These are phyloP conservation scores for Hypoxylon intermedium DNA, from an alignment of 495 filamentous ascomycete species.

Conservation along the genomic window DNA sequence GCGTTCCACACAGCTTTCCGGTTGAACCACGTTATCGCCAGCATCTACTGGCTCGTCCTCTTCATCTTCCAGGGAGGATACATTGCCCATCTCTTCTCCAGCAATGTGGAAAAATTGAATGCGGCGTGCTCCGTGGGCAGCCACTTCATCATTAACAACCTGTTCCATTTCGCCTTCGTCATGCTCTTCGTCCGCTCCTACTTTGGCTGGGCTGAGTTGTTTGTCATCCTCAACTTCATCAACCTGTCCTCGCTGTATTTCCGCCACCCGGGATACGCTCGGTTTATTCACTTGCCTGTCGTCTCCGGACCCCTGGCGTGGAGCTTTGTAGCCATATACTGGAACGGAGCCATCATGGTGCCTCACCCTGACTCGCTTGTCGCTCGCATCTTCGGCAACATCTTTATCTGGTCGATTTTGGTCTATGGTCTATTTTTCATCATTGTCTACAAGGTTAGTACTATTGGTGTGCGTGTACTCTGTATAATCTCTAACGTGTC, in stretches of 20 bases:
- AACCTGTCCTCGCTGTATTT: slow-evolving; percentile 80
- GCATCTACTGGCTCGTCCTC: slow-evolving; percentile 81
- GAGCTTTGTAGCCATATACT: slow-evolving; percentile 83
- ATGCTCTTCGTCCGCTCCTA: slow-evolving; percentile 79
- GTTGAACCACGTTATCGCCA: slow-evolving; percentile 71
- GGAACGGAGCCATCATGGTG: slow-evolving; percentile 83
- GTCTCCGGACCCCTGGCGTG: slow-evolving; percentile 82
- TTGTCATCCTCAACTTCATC: slow-evolving; percentile 80
- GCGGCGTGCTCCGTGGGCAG: slow-evolving; percentile 77
- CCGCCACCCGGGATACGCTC: slow-evolving; percentile 70
- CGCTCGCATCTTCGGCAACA: slow-evolving; percentile 78
- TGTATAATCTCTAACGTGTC: slow-evolving; percentile 6
- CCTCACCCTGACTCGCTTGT: slow-evolving; percentile 60
- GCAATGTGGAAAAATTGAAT: slow-evolving; percentile 63
- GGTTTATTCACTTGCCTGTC: slow-evolving; percentile 74
- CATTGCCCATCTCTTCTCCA: slow-evolving; percentile 75
- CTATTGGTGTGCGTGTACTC: not conserved
- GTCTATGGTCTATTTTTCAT: slow-evolving; percentile 77
- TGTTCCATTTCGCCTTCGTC: slow-evolving; percentile 78
- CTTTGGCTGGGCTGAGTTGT: slow-evolving; percentile 75
- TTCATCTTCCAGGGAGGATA: slow-evolving; percentile 79
- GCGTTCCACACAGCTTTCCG: slow-evolving; percentile 74
- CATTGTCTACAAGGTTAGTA: slow-evolving; percentile 62
- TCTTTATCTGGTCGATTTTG: slow-evolving; percentile 84
- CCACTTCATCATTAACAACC: slow-evolving; percentile 86